A percentile compares a stretch with the other conserved stretches of the same genome.
These are phyloP conservation scores for Mortierella sp. DNA, from an alignment of 371 early-diverging fungal genomes.

Conservation along the genomic window DNA sequence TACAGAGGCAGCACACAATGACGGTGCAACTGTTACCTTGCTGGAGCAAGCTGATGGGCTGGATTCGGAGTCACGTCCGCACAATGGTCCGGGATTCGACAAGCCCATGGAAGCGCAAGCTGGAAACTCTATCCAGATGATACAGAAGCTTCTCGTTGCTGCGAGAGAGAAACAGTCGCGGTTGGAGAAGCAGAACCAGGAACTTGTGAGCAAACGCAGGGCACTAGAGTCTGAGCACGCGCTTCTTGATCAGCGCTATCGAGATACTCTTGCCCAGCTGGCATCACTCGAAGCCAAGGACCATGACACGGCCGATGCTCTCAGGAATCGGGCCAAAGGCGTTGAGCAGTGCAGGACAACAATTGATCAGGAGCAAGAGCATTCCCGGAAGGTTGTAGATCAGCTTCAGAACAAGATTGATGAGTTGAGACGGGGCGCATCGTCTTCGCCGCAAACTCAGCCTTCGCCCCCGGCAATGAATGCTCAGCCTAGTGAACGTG, in stretches of 20 bases:
- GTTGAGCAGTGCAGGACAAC: constrained; percentile 25
- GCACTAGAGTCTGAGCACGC: constrained; percentile 20
- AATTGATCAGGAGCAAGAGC: constrained; percentile 36
- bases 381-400: constrained; percentile 10
- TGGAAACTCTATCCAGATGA: constrained; percentile 26
- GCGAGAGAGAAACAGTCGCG: constrained; percentile 30
- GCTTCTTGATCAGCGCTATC: constrained; percentile 16
- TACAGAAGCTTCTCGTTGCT: constrained; percentile 15
- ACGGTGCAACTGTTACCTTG: background rate
- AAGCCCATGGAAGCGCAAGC: constrained; percentile 42
- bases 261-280: constrained; percentile 16
- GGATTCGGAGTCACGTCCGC: background rate
- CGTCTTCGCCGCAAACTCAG: background rate
- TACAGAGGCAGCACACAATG: background rate
- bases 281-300: constrained; percentile 24
- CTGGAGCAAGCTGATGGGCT: background rate
- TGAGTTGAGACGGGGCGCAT: constrained; percentile 10
- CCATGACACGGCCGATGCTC: constrained; percentile 20
- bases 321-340: constrained; percentile 21
- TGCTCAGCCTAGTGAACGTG: background rate
- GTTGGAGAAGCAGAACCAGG: constrained; percentile 25
- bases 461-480: background rate
- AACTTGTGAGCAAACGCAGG: constrained; percentile 21
- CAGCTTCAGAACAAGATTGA: constrained; percentile 38
- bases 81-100: constrained; percentile 17